Evolutionary conservation across 371 early-diverging fungal species (phyloP).

Genomic region (Zancudomyces culisetae): DNA sequence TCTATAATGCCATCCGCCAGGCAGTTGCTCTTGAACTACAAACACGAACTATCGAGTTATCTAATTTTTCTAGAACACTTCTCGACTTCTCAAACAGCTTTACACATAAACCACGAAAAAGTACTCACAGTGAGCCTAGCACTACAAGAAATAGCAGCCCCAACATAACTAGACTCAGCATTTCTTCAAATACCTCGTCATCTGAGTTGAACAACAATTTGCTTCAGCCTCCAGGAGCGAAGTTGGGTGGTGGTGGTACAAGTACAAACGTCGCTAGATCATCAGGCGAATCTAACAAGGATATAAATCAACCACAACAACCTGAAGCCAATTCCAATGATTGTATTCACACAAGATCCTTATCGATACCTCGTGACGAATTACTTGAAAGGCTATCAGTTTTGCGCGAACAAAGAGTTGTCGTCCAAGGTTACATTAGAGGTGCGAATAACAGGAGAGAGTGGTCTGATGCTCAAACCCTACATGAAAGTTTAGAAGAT

Average conservation of each 20-base stretch:
- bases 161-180: no score
- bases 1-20: constrained; percentile 30
- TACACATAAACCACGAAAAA: background rate
- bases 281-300: no score
- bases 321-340: no score
- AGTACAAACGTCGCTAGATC: no score
- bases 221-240: no score
- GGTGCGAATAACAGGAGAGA: constrained; percentile 56
- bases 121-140: background rate
- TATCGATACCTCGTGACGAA: constrained; percentile 13
- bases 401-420: constrained; percentile 43
- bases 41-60: constrained; percentile 69
- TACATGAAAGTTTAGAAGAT: constrained; percentile 50
- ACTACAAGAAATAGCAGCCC: no score
- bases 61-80: constrained; percentile 40
- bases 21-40: constrained; percentile 62
- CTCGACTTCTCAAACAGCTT: background rate
- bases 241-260: no score
- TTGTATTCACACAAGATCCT: no score
- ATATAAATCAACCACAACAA: no score
- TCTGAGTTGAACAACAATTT: no score
- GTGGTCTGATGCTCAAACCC: constrained; percentile 60
- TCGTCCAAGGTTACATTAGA: constrained; percentile 43
- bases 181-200: no score
- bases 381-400: constrained; percentile 36